Evolutionary conservation across 2,329 filamentous ascomycete species (phyloP), one percentile per base, ranked within the genome.

Genomic region (Aspergillus fructus): DNA sequence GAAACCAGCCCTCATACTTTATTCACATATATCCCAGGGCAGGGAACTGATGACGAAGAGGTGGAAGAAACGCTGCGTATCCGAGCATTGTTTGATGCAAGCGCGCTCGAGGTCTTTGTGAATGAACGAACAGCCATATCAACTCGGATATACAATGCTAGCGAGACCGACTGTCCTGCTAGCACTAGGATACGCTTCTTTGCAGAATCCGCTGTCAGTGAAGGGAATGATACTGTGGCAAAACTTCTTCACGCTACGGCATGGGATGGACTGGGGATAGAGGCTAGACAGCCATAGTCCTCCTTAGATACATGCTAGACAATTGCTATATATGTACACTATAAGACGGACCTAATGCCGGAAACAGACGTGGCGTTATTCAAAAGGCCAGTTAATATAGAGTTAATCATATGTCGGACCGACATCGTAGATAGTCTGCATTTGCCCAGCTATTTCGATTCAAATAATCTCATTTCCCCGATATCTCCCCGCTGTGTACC

Each of bases 1-100:
- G 70, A 75, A 45, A 61, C 63, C 39, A 78, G 77, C 0, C 78
- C 80, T 0, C 79, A 81, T 54, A 82, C 80, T 0, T 71, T 83
- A 0, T 81, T 83, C 63, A 74, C 71, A 1, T 61, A 45, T n/a
- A 24, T 49, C 8, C 60, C 61, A 23, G 53, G 53, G 1, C 15
- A n/a, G 8, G 30, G 53, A 3, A 52, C 42, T 13, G 42, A 48
- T 30, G 5, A 2, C 9, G 27, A 30, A 3, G 63, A 69, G 33
- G 33, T 40, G 17, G 66, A 72, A 55, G 76, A 79, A 59, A 60
- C 64, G 2, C 67, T 81, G 1, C 66, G 66, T n/a, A 66, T 81
- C n/a, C 74, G 69, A 17, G 70, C 74, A 0, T 77, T 76, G 62
- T 75, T 74, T 48, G 78, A 81, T 54, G 68, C 61, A 21, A 76